A percentile compares a stretch with the other conserved stretches of the same genome.
phyloP scores from a whole-genome alignment of 331 rosid genomes.

The Malus hybrid region DNA sequence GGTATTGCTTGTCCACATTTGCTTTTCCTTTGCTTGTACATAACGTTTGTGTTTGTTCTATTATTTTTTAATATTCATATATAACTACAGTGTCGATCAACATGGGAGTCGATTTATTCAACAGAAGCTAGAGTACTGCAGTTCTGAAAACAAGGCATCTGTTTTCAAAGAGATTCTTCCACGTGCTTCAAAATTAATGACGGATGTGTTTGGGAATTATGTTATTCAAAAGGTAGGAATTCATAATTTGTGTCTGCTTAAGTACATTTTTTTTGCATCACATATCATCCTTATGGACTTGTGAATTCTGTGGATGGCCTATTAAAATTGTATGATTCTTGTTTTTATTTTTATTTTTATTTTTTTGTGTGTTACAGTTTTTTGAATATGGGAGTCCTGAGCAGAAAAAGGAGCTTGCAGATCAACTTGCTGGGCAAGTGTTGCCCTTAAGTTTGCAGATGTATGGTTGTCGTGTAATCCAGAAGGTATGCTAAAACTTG shows the following conservation, averaged over 20 bases:
- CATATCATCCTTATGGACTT: neutral
- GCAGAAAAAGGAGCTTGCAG: conserved; percentile 79
- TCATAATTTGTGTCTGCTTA: neutral
- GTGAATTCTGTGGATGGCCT: conserved; percentile 1
- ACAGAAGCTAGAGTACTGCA: conserved; percentile 70
- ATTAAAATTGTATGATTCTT: neutral
- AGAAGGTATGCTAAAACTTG: conserved; percentile 39
- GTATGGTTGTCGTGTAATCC: conserved; percentile 89
- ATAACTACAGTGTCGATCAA: conserved; percentile 61
- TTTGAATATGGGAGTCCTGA: conserved; percentile 70
- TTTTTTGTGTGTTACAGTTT: conserved; percentile 31
- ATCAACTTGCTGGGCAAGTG: conserved; percentile 52
- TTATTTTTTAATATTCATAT: conserved; percentile 12
- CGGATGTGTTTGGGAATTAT: conserved; percentile 79
- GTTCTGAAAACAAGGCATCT: conserved; percentile 45
- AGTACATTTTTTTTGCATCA: neutral
- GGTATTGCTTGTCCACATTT: conserved; percentile 41
- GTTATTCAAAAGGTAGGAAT: conserved; percentile 69
- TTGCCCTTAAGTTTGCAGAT: conserved; percentile 74
- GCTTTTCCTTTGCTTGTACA: conserved; percentile 6
- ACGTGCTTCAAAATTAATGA: conserved; percentile 52
- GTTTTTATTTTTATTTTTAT: neutral
- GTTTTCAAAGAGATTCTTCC: conserved; percentile 67
- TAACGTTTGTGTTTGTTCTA: neutral
- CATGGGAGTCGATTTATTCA: conserved; percentile 91